Conservation (phyloP, 108 stramenopile genomes). For the Conticribra weissflogii region DNA sequence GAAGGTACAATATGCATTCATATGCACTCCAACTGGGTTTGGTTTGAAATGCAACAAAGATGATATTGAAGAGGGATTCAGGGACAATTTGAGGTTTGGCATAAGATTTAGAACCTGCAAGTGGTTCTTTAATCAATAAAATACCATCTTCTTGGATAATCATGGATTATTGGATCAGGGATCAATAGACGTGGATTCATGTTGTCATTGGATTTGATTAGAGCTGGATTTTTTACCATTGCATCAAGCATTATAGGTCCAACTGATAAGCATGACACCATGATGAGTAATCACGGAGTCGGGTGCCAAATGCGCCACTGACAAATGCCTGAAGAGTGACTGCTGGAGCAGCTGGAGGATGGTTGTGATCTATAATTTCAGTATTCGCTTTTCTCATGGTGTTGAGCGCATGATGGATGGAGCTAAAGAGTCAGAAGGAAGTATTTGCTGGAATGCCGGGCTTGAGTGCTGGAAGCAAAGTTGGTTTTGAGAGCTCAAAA, state of each 20-base stretch:
- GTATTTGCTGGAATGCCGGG: conserved; percentile 1
- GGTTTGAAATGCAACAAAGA: conserved; percentile 6
- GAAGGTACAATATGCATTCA: background rate
- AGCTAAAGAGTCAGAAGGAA: background rate
- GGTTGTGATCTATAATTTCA: background rate
- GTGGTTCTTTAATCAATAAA: background rate
- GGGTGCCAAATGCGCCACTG: background rate
- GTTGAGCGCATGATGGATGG: background rate
- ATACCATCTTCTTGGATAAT: background rate
- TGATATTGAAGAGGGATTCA: background rate
- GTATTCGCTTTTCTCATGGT: conserved; percentile 5
- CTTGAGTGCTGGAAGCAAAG: background rate
- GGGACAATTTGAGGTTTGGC: conserved; percentile 1
- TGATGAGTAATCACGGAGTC: background rate
- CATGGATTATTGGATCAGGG: too few species aligned
- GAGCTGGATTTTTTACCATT: too few species aligned
- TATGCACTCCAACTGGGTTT: conserved; percentile 1
- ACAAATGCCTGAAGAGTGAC: background rate
- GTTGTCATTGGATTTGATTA: too few species aligned
- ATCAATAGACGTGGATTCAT: too few species aligned
- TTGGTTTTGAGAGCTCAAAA: background rate
- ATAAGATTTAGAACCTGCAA: background rate
- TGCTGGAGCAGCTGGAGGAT: conserved; percentile 1
- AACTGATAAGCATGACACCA: too few species aligned
- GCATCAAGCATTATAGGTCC: too few species aligned